Conservation (phyloP, 768 basidiomycete species). For the Suillus sp. region DNA sequence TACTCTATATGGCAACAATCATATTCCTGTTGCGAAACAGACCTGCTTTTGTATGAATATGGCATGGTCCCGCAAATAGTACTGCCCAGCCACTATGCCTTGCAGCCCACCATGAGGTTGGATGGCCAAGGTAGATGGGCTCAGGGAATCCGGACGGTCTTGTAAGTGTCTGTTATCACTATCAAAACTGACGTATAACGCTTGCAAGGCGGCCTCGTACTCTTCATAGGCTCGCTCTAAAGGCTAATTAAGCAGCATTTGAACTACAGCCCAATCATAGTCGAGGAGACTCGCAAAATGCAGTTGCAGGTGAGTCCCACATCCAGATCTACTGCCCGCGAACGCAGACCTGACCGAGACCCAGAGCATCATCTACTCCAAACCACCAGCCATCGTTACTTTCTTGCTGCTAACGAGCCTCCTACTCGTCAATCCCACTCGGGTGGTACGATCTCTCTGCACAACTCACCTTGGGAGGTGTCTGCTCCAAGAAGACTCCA, state of each 20-base stretch:
- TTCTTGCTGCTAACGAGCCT: constrained; percentile 18
- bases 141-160: background rate
- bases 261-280: background rate
- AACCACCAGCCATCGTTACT: constrained; percentile 11
- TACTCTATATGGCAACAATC: background rate
- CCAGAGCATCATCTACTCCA: background rate
- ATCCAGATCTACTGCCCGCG: background rate
- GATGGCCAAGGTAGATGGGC: constrained; percentile 5
- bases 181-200: constrained; percentile 2
- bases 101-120: constrained; percentile 1
- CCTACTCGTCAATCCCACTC: constrained; percentile 12
- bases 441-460: constrained; percentile 13
- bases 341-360: background rate
- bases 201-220: background rate
- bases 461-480: constrained; percentile 11
- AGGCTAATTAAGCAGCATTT: background rate
- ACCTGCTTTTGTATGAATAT: constrained; percentile 1
- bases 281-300: background rate
- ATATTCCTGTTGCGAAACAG: background rate
- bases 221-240: background rate
- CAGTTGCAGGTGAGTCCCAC: background rate
- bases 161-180: background rate
- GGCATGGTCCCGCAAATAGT: background rate
- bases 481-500: constrained; percentile 6
- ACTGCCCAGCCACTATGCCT: constrained; percentile 4